Evolutionary conservation across 148 eudicot species (phyloP).

Genomic region (Persicaria maculosa): DNA sequence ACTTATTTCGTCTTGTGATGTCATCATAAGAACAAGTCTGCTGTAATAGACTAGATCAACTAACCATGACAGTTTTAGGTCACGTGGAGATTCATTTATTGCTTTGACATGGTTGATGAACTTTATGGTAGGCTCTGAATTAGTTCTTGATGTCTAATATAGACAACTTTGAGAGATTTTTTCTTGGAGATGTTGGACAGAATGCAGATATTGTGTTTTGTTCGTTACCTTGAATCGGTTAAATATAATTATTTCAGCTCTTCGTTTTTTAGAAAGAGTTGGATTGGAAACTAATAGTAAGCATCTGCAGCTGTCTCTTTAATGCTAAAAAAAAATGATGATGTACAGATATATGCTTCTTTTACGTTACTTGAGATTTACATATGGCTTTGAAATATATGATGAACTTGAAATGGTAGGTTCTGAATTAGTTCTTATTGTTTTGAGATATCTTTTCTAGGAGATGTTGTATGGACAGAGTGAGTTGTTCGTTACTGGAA

Average conservation of each 20-base stretch:
- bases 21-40: no score
- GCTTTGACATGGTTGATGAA: neutral
- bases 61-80: neutral
- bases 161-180: neutral
- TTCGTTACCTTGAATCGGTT: neutral
- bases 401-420: no score
- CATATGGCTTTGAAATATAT: no score
- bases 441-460: no score
- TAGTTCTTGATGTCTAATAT: neutral
- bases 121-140: neutral
- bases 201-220: neutral
- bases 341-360: no score
- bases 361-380: no score
- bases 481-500: no score
- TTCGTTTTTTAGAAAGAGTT: neutral
- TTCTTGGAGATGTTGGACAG: neutral
- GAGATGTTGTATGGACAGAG: no score
- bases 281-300: neutral
- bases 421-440: no score
- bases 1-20: no score
- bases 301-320: neutral
- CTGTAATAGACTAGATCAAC: no score
- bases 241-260: neutral
- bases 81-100: neutral
- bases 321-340: no score